phyloP scores from a whole-genome alignment of 2,329 filamentous ascomycete genomes.

The Calonectria crousiana region DNA sequence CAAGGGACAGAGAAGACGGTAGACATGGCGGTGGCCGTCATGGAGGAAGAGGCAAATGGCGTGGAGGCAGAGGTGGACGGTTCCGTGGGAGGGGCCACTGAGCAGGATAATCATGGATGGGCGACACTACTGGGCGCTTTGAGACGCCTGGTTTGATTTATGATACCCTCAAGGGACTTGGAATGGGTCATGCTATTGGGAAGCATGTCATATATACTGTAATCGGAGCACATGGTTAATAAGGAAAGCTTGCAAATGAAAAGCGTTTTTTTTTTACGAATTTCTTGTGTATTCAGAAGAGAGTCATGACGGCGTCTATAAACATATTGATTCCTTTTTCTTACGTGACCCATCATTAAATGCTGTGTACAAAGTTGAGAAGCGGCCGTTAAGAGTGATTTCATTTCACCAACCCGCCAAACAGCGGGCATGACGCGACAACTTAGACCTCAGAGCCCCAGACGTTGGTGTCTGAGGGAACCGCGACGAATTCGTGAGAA shows the following conservation, averaged over 20 bases:
- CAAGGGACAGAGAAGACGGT: conserved; percentile 49
- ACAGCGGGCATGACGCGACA: conserved; percentile 57
- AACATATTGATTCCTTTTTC: conserved; percentile 39
- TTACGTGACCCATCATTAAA: conserved; percentile 42
- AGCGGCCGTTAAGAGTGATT: conserved; percentile 29
- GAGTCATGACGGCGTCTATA: conserved; percentile 49
- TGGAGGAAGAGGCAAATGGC: conserved; percentile 54
- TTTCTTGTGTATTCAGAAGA: conserved; percentile 33
- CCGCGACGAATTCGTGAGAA: conserved; percentile 63
- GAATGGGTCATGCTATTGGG: conserved; percentile 10
- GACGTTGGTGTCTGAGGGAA: conserved; percentile 57
- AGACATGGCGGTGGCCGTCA: conserved; percentile 49
- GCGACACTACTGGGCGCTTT: background rate
- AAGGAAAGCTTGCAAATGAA: background rate
- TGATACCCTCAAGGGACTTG: conserved; percentile 26
- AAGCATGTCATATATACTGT: conserved; percentile 2
- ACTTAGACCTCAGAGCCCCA: conserved; percentile 57
- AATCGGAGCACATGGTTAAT: background rate
- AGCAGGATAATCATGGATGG: background rate
- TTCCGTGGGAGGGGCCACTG: conserved; percentile 52
- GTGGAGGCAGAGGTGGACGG: conserved; percentile 49
- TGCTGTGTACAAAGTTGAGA: conserved; percentile 32
- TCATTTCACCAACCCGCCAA: conserved; percentile 28
- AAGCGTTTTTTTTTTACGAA: conserved; percentile 21
- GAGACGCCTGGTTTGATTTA: conserved; percentile 14